Percentiles rank a stretch among this genome's conserved stretches.
phyloP scores from a whole-genome alignment of 306 rosid species.

The Ormosia semicastrata region DNA sequence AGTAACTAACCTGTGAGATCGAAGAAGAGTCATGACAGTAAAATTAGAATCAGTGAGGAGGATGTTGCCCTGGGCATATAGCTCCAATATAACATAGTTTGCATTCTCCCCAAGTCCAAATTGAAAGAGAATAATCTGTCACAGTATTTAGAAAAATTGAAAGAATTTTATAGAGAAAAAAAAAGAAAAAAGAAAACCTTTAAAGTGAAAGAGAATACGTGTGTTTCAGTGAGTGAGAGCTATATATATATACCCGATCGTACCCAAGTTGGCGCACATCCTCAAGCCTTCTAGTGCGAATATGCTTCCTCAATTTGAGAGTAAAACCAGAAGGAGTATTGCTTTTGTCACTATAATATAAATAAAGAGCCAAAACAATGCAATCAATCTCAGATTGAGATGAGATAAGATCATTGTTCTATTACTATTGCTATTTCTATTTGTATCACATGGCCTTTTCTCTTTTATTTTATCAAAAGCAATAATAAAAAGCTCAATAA shows the following conservation, averaged over 20 bases:
- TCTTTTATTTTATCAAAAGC: too few relatives aligned
- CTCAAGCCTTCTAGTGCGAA: slow-evolving; percentile 91
- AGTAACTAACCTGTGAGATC: slow-evolving; percentile 79
- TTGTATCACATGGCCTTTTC: too few relatives aligned
- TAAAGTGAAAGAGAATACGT: not conserved
- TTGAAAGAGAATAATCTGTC: slow-evolving; percentile 90
- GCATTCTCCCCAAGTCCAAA: slow-evolving; percentile 95
- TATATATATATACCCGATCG: slow-evolving; percentile 62
- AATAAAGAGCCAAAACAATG: not conserved
- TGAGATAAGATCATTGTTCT: not conserved
- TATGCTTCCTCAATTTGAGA: slow-evolving; percentile 91
- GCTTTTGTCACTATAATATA: slow-evolving; percentile 65
- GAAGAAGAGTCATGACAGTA: slow-evolving; percentile 92
- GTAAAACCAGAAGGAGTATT: slow-evolving; percentile 98
- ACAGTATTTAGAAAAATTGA: not conserved
- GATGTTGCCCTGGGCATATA: slow-evolving; percentile 94
- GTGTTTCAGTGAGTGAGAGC: not conserved
- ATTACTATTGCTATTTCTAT: too few relatives aligned
- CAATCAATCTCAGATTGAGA: not conserved
- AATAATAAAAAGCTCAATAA: too few relatives aligned
- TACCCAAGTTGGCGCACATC: slow-evolving; percentile 99
- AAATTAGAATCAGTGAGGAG: slow-evolving; percentile 77
- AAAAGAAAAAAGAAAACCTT: not conserved
- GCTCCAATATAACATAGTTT: slow-evolving; percentile 85
- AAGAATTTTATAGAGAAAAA: not conserved